Evolutionary conservation across 371 early-diverging fungal species (phyloP), one percentile per base, ranked within the genome.

Genomic region (Actinomucor elegans): DNA sequence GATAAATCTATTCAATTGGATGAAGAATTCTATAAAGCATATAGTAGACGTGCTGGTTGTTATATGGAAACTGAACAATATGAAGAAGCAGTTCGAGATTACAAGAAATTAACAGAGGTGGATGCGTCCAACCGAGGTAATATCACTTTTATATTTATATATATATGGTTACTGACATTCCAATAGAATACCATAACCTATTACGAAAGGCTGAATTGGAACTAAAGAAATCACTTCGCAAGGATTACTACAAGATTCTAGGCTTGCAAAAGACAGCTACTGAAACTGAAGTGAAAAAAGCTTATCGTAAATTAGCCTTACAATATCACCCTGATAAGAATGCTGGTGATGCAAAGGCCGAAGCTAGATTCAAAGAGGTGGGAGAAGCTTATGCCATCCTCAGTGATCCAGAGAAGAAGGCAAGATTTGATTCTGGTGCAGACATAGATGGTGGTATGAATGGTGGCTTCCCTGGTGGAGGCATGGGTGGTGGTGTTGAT

Each of bases 221-320:
- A 55, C 67, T 84, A 28, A 81, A 83, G 62, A 85, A 86, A 68
- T 90, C 94, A 32, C 77, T 84, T 66, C 85, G 88, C 36, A 90
- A 88, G 55, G 94, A 97, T 57, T 96, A 94, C 61, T 97, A 96
- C 85, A 92, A 96, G 77, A 81, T 96, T 11, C 80, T 99, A 24
- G 96, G 91, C 3, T 81, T 99, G 6, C 34, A 80, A n/a, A 83
- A 88, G 50, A 78, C 85, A 31, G 96, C 96, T 2, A 58, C 84
- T 2, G 86, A 86, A 28, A 65, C 84, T 4, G 95, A 97, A 49
- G 94, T 99, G 73, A 94, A 93, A 66, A 93, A 91, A 65, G 94
- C 97, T 18, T 99, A 89, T 71, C 84, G 93, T 59, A 94, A 91
- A 51, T 71, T 87, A 29, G 92, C 92, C 5, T 66, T 93, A 38